These are phyloP conservation scores for Ogataea nonfermentans DNA, from an alignment of 805 yeast species.

Conservation along the genomic window DNA sequence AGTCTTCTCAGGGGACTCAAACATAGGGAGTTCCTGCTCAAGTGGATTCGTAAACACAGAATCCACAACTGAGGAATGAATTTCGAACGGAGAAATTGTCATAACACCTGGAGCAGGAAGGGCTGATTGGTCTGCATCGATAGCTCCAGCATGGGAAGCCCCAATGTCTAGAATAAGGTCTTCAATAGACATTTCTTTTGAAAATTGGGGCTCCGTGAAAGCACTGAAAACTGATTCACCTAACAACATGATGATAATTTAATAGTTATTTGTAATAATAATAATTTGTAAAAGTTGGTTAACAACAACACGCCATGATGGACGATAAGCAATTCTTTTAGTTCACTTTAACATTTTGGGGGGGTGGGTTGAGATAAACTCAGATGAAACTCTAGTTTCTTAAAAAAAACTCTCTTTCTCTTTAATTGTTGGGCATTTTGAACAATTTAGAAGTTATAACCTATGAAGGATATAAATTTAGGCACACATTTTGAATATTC, in stretches of 20 bases:
- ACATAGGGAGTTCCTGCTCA: slow-evolving; percentile 52
- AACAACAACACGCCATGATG: slow-evolving; percentile 26
- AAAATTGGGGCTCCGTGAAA: slow-evolving; percentile 13
- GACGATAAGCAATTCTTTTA: slow-evolving; percentile 17
- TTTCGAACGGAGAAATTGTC: slow-evolving; percentile 48
- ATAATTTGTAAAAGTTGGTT: slow-evolving; percentile 6
- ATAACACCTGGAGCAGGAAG: background rate
- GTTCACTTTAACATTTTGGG: slow-evolving; percentile 27
- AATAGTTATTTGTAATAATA: slow-evolving; percentile 6
- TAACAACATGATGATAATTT: slow-evolving; percentile 27
- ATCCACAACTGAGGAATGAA: slow-evolving; percentile 51
- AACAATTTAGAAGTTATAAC: slow-evolving; percentile 21
- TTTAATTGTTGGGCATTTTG: slow-evolving; percentile 15
- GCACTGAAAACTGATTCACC: slow-evolving; percentile 36
- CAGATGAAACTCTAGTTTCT: slow-evolving; percentile 14
- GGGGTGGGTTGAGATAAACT: slow-evolving; percentile 15
- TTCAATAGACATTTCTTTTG: slow-evolving; percentile 2
- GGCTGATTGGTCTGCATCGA: background rate
- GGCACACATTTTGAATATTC: slow-evolving; percentile 24
- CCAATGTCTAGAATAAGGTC: slow-evolving; percentile 1
- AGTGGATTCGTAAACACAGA: slow-evolving; percentile 43
- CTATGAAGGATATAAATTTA: slow-evolving; percentile 19
- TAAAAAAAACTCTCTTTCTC: slow-evolving; percentile 14
- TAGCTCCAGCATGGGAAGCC: background rate
- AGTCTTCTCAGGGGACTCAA: slow-evolving; percentile 47